Base-by-base conservation (phyloP, 2,329 filamentous ascomycete species). In the Aphanoascus verrucosus region DNA sequence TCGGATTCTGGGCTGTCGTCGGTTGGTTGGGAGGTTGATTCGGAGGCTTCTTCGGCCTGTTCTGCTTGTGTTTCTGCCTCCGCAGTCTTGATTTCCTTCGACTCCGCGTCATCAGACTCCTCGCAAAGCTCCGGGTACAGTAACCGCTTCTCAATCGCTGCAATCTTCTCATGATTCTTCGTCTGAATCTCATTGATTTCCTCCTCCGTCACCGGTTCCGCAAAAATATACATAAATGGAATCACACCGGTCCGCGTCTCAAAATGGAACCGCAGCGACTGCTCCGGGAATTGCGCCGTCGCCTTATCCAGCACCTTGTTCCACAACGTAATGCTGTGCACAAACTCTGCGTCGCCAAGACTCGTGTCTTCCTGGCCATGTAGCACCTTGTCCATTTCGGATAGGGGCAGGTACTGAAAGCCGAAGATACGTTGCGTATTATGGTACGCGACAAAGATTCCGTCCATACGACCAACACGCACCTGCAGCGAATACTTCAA, bases 381-480 rank as follows among this genome's bases (percentile, higher is more conserved):
- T n/a, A 98, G 70, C 0, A 88, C 80, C n/a, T 77, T 66, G 66
- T 98, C 93, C 85, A 98, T 89, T 64, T 98, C 93, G 3, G 80
- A 67, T 12, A 97, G 71, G 55, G 83, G 83, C 56, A 98, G 79
- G 66, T 98, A 98, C 69, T 98, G 93, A 68, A 98, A 98, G 5
- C 93, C 93, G 65, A 98, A 98, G 48, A 98, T 94, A 53, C 90
- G 85, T 69, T 90, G 79, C 1, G 89, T 87, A 66, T 98, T 98
- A 74, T 98, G 93, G 66, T 83, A 98, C 1, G 93, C 93, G 19
- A 97, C 86, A 64, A 97, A 98, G 48, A 97, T 96, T 52, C 93
- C 93, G 65, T 98, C 91, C 94, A 98, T 98, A 48, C 90, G 83
- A 15, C 94, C 93, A 81, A 98, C 94, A 43, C 93, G 86, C 28